phyloP scores from a whole-genome alignment of 2,329 filamentous ascomycete genomes.

The Ophiocordyceps sinensis region DNA sequence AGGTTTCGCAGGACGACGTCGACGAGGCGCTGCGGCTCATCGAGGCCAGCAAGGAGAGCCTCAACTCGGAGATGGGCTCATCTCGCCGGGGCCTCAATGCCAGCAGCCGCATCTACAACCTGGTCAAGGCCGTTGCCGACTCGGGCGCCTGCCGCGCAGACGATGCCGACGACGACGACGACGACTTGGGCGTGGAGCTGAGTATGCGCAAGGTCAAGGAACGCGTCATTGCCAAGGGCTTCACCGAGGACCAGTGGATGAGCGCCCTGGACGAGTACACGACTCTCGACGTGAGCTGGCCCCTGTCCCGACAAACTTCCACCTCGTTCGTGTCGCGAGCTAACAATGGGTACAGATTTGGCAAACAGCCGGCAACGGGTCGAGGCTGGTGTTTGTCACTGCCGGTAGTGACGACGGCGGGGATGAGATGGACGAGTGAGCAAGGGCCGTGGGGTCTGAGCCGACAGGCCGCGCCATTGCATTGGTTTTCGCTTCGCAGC shows the following conservation, averaged over 20 bases:
- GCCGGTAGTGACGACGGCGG: constrained; percentile 33
- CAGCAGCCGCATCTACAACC: constrained; percentile 84
- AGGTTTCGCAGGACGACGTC: constrained; percentile 82
- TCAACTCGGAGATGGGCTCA: constrained; percentile 55
- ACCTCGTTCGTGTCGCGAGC: constrained; percentile 4
- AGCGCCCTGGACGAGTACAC: constrained; percentile 82
- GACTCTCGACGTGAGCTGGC: constrained; percentile 63
- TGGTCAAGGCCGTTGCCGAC: constrained; percentile 79
- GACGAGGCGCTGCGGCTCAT: constrained; percentile 86
- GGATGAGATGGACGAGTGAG: constrained; percentile 30
- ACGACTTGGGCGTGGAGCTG: constrained; percentile 48
- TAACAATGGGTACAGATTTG: constrained; percentile 46
- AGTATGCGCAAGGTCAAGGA: constrained; percentile 82
- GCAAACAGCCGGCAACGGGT: constrained; percentile 61
- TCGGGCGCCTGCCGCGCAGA: constrained; percentile 74
- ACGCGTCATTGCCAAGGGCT: constrained; percentile 87
- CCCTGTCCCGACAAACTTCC: not conserved
- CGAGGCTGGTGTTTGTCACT: constrained; percentile 57
- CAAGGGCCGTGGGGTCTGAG: too few species aligned
- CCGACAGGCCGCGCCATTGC: not conserved
- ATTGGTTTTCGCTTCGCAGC: not conserved
- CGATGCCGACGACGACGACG: constrained; percentile 39
- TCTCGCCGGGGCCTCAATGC: constrained; percentile 58
- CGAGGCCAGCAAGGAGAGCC: constrained; percentile 83
- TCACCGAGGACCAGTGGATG: constrained; percentile 86